Evolutionary conservation across 345 rosid genomes (phyloP), one percentile per base, ranked within the genome.

Genomic region (Eucalyptus curtisii): DNA sequence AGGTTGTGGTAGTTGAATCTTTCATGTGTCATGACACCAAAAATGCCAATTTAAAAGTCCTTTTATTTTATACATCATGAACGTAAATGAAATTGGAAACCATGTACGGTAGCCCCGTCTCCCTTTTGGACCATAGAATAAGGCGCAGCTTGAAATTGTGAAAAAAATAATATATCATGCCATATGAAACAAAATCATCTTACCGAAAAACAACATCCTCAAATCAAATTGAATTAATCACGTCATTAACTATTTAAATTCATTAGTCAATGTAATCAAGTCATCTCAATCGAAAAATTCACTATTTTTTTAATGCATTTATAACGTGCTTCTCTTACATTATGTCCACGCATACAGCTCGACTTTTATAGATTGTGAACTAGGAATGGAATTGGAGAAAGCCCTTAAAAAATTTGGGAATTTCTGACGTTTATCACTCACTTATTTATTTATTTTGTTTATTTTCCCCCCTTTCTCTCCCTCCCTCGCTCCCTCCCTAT

Each of bases 221-320:
- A 76, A 76, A 25, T 6, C 3, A 25, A 2, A 76, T 76, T 4
- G 44, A 71, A 71, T 8, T 7, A 17, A 10, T 71, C 22, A 37
- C 0, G 0, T 33, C 25, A 33, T 71, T 17, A 37, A 13, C 0
- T 27, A 59, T 27, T 55, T 55, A 25, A 24, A 55, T 55, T 55
- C 24, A 40, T 76, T 1, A 0, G 2, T 6, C 84, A 42, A 1
- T 10, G 0, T 11, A 76, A 40, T 22, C 2, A 3, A 1, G 6
- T 40, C 24, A 22, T 40, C 1, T 76, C 45, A 10, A 37, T 37
- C 1, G 8, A 40, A 10, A 20, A 76, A 37, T 37, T 37, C 2
- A 37, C 1, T 55, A 55, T 55, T 22, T 24, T 53, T 55, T 55
- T 22, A 16, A 8, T 68, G 22, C 1, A 16, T 68, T 16, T 17